Evolutionary conservation across 306 rosid species (phyloP), one percentile per base, ranked within the genome.

Genomic region (Inga leiocalycina): DNA sequence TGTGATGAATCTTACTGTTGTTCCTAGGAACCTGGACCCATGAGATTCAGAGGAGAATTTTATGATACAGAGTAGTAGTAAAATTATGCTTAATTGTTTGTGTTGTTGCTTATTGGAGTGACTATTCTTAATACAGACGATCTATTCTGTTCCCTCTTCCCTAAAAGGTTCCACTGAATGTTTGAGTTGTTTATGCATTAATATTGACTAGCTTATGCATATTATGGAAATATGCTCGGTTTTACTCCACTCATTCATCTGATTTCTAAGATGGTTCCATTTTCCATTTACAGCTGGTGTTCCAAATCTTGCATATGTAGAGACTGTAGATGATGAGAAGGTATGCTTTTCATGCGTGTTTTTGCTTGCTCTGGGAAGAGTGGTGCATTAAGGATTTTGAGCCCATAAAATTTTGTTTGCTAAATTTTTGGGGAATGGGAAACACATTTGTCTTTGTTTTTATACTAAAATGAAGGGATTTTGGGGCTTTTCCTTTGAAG

Each of bases 261-360:
- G 59, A 27, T 71, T 62, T 6, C 17, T 88, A 32, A 85, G 13
- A 35, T 72, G 48, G 65, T 84, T 46, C 34, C 7, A 22, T 74
- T 79, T 46, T 66, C 83, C 52, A 66, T 80, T 35, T 76, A 57
- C 90, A 91, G 99, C 90, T 59, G 92, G 88, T 66, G 97, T 96
- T 48, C 97, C 97, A 49, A 92, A 90, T 78, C 97, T 96, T 80
- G 97, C 91, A 32, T 86, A 85, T 88, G 97, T 96, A 1, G 97
- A 93, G 86, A 88, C 85, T 34, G 97, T 96, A 74, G 97, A 96
- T 84, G 97, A 93, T 78, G 90, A 86, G 84, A 96, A 93, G 97
- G 99, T 92, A 83, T 75, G 72, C 46, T 67, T 9, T 37, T 19
- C 45, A 35, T 17, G 54, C 73, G 1, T 54, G 76, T 65, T 30